Base-by-base conservation (phyloP, 116 monocot species). In the Posidonia oceanica region DNA sequence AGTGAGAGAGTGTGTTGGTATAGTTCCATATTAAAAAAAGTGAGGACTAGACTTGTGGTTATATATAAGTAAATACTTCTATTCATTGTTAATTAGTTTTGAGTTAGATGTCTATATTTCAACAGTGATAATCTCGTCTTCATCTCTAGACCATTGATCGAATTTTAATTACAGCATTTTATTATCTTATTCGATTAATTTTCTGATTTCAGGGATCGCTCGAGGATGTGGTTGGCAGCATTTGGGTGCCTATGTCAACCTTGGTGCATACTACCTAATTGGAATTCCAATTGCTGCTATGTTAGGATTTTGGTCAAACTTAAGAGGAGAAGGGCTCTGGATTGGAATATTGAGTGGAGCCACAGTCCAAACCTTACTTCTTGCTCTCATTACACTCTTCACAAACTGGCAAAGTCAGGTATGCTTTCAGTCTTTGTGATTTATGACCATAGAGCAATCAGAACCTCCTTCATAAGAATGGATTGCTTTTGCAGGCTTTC, bases 151-250 rank as follows among this genome's bases (percentile, higher is more conserved):
- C 21, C 23, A 68, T 36, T 23, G 14, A 21, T 12, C 42, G 13
- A 4, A 21, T 42, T 67, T 22, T 68, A 23, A 38, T 48, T 40
- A 15, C 20, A 12, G n/a, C 18, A 51, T 51, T 42, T 51, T 52
- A 18, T 20, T 4, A 15, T n/a, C 58, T 58, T 18, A 58, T 18
- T 57, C 4, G 4, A 16, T 57, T 20, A 10, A 44, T 67, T 52
- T 67, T 52, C 52, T 63, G 38, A 14, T 55, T 48, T 12, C 67
- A 90, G 90, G 90, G 36, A 64, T 86, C 68, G 81, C 90, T 11
- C 71, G 86, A 63, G 90, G 86, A 69, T 84, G 86, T 53, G 90
- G 90, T 58, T 90, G 90, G 90, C 90, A 90, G 74, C 75, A 90
- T 52, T 66, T 90, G 3, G 90, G 90, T 41, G 90, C 90, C 22